Conservation (phyloP, 495 filamentous ascomycete genomes). For the Penicillium diatomitis region DNA sequence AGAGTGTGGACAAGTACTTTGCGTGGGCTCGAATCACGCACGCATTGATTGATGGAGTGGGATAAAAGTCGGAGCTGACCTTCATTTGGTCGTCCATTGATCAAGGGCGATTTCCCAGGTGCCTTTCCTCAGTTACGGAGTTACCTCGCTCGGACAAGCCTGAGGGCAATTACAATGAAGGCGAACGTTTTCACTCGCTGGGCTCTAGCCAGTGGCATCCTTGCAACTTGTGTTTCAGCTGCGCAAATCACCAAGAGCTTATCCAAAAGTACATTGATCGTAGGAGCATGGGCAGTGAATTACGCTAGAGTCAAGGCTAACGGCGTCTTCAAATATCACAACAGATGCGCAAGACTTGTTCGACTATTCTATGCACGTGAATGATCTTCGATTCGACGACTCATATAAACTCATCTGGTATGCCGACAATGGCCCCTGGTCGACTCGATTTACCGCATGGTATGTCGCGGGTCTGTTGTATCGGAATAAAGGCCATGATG, state of each 20-base stretch:
- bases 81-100: too few species aligned
- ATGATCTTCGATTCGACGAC: constrained; percentile 20
- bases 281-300: too few species aligned
- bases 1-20: too few species aligned
- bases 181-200: background rate
- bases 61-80: too few species aligned
- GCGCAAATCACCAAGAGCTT: constrained; percentile 8
- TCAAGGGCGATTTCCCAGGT: too few species aligned
- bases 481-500: constrained; percentile 18
- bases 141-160: too few species aligned
- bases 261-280: constrained; percentile 1
- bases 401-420: constrained; percentile 23
- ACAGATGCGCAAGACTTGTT: constrained; percentile 21
- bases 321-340: background rate
- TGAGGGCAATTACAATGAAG: background rate
- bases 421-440: constrained; percentile 21
- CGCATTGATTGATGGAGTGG: too few species aligned
- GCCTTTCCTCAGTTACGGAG: too few species aligned
- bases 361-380: constrained; percentile 21
- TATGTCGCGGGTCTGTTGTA: constrained; percentile 20
- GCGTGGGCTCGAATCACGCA: too few species aligned
- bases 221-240: constrained; percentile 2
- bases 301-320: background rate
- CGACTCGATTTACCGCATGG: constrained; percentile 23
- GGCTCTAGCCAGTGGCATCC: background rate